Conservation (phyloP, 2,329 filamentous ascomycete species). For the Aspergillus brasiliensis region DNA sequence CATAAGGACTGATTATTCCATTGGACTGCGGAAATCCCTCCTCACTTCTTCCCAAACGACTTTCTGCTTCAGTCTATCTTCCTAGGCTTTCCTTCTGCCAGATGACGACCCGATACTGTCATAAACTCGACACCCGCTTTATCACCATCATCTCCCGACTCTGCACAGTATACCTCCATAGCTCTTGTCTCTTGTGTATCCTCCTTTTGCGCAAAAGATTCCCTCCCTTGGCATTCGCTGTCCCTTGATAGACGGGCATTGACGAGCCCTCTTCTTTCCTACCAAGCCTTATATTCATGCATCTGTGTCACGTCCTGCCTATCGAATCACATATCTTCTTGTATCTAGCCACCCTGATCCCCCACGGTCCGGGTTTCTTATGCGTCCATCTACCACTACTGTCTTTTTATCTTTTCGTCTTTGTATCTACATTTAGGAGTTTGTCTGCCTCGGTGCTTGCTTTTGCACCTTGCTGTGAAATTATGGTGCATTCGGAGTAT, state of each 20-base stretch:
- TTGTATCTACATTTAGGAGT: neutral
- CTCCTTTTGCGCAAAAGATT: neutral
- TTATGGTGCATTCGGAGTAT: neutral
- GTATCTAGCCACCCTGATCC: neutral
- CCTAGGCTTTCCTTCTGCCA: neutral
- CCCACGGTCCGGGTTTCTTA: neutral
- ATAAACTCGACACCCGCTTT: neutral
- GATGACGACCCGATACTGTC: neutral
- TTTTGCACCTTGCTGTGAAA: neutral
- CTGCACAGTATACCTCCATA: neutral
- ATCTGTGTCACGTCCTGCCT: neutral
- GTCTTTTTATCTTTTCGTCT: neutral
- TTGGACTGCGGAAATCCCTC: neutral
- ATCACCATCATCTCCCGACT: neutral
- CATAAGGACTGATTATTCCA: slow-evolving; percentile 25
- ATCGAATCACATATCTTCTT: neutral
- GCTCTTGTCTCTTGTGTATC: neutral
- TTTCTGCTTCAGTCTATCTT: neutral
- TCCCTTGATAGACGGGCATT: neutral
- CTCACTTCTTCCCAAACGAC: neutral
- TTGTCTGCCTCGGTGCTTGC: neutral
- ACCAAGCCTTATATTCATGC: neutral
- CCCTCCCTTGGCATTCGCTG: neutral
- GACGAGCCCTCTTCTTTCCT: neutral
- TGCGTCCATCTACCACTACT: neutral